Conservation (phyloP, 2,329 filamentous ascomycete species). For the Lasiodiplodia sp. region DNA sequence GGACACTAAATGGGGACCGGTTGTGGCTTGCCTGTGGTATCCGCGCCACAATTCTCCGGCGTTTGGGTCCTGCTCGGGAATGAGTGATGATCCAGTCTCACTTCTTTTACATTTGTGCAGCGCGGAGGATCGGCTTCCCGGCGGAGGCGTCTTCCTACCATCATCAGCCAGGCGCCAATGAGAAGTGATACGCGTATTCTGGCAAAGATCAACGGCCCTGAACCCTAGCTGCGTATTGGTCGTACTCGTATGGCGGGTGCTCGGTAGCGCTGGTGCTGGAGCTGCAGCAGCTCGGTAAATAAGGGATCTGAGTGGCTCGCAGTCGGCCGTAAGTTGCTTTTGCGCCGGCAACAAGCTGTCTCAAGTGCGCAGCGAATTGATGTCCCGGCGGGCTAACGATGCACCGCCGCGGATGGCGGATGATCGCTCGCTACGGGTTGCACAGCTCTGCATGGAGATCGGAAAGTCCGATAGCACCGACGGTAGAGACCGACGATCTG, state of each 20-base stretch:
- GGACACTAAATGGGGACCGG: background rate
- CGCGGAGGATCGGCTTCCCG: background rate
- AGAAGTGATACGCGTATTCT: background rate
- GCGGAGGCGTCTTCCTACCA: background rate
- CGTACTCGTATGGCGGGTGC: background rate
- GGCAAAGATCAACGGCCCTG: background rate
- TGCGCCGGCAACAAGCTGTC: background rate
- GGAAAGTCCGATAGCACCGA: background rate
- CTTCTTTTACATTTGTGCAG: background rate
- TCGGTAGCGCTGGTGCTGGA: background rate
- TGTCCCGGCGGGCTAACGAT: slow-evolving; percentile 16
- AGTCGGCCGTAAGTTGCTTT: slow-evolving; percentile 18
- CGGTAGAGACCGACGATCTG: slow-evolving; percentile 6
- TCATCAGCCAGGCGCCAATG: background rate
- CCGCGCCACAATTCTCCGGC: background rate
- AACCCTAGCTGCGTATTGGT: background rate
- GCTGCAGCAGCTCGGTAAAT: background rate
- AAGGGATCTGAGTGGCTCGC: background rate
- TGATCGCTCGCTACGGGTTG: slow-evolving; percentile 24
- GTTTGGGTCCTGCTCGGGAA: background rate
- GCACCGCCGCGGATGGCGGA: slow-evolving; percentile 10
- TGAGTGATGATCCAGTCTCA: background rate
- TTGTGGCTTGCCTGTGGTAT: background rate
- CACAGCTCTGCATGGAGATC: slow-evolving; percentile 3
- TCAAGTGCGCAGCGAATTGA: background rate